Base-by-base conservation (phyloP, 1,284 basidiomycete species). In the Puccinia polysora region DNA sequence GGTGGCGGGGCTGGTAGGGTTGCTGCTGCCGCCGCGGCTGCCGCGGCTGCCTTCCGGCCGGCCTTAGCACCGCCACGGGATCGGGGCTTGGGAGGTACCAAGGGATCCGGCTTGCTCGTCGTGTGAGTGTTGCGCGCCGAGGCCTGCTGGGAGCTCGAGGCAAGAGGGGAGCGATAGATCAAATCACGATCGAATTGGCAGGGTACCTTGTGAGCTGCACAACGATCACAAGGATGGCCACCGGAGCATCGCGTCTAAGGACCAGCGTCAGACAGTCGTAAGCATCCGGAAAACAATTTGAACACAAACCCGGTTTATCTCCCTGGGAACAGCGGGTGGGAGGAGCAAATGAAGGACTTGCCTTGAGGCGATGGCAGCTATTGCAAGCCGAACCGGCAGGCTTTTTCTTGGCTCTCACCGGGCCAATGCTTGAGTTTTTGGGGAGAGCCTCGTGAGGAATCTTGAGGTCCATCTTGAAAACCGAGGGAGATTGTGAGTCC, bases 131-230 rank as follows among this genome's bases (percentile, higher is more conserved):
- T 63, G 25, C 59, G 58, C 25, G 69, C 69, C 3, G 59, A 71
- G 14, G 69, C 69, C 30, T 71, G 69, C 36, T 62, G 59, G 18
- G 69, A 71, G 59, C 47, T 62, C 8, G 69, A 71, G 25, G 69
- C 69, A 23, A 71, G 50, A 40, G 69, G 69, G 15, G 69, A 71
- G 4, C 69, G 69, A 38, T 71, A 71, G 20, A 71, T 71, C 10
- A 71, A 20, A 40, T 71, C 69, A 18, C 69, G 47, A 52, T 71
- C 69, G 40, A 71, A 71, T 55, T 71, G 69, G 52, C 69, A 71
- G 18, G 69, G 34, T 3, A 71, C 69, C 28, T 71, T 71, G 20
- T 71, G 69, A 63, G 69, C 69, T n/a, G 69, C 69, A 18, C 69
- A 71, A 15, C 69, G 58, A 63, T 71, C 69, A 55, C 69, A 71